phyloP scores from a whole-genome alignment of 1,284 basidiomycete species.

The Malassezia globosa region DNA sequence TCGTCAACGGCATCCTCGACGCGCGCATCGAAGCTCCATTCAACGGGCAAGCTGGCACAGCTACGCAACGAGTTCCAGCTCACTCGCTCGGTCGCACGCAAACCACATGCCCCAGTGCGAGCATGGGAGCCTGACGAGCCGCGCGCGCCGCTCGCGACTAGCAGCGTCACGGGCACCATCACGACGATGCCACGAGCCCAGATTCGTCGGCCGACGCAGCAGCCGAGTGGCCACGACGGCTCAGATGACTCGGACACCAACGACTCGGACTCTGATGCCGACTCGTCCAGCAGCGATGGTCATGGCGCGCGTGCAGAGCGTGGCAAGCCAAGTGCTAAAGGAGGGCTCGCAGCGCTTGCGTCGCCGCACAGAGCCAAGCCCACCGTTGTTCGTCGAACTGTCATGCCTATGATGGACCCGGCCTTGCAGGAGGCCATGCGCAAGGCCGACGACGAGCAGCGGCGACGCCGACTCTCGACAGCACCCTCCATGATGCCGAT shows the following conservation, averaged over 20 bases:
- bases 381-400: constrained; percentile 53
- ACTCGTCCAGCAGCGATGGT: constrained; percentile 25
- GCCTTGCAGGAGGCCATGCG: constrained; percentile 21
- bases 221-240: background rate
- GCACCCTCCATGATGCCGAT: constrained; percentile 71
- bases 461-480: constrained; percentile 57
- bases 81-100: constrained; percentile 19
- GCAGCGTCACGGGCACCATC: constrained; percentile 30
- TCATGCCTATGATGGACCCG: constrained; percentile 58
- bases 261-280: constrained; percentile 28
- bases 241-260: constrained; percentile 5
- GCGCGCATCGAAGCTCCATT: background rate
- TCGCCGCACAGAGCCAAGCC: constrained; percentile 48
- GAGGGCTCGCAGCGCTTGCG: constrained; percentile 39
- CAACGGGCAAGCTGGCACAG: constrained; percentile 25
- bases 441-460: constrained; percentile 26
- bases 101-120: constrained; percentile 24
- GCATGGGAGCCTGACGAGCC: constrained; percentile 21
- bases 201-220: constrained; percentile 14
- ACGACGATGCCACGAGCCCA: constrained; percentile 17
- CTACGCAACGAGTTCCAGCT: constrained; percentile 29
- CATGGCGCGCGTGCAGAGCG: constrained; percentile 56
- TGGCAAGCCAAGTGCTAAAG: too few relatives aligned
- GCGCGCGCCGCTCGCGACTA: constrained; percentile 29
- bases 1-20: constrained; percentile 5